A percentile compares a stretch with the other conserved stretches of the same genome.
These are phyloP conservation scores for Rubus parviflorus DNA, from an alignment of 306 rosid genomes.

Conservation along the genomic window DNA sequence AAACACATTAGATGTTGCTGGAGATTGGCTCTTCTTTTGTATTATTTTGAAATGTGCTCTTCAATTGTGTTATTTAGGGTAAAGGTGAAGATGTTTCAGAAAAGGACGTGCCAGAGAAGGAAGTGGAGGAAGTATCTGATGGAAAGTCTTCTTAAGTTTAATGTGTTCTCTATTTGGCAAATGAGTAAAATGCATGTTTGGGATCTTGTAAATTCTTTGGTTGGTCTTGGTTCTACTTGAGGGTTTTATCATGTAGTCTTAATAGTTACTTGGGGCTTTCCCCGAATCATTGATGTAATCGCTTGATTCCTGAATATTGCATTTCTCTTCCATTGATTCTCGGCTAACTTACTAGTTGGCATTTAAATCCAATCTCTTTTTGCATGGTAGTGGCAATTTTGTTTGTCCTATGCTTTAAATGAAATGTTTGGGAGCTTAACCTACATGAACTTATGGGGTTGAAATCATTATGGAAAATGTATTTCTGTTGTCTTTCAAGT, in stretches of 20 bases:
- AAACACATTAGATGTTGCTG: too few species aligned
- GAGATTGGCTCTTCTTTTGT: too few species aligned
- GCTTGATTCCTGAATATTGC: neutral
- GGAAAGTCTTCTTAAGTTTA: slow-evolving; percentile 32
- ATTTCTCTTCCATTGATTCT: neutral
- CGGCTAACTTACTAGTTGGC: neutral
- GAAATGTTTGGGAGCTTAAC: neutral
- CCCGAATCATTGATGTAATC: neutral
- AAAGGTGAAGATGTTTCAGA: slow-evolving; percentile 42
- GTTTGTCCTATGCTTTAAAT: neutral
- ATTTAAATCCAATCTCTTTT: neutral
- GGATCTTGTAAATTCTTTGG: slow-evolving; percentile 26
- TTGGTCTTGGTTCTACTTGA: neutral
- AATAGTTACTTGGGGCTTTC: neutral
- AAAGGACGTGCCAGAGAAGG: slow-evolving; percentile 5
- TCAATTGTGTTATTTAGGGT: slow-evolving; percentile 44
- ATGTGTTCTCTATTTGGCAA: neutral
- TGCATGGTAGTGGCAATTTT: neutral
- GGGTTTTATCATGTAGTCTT: too few species aligned
- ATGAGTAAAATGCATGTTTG: neutral
- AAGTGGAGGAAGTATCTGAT: slow-evolving; percentile 46
- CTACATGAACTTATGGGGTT: neutral
- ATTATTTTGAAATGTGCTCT: too few species aligned
- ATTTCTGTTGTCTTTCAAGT: neutral
- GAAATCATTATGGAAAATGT: neutral